A percentile compares a stretch with the other conserved stretches of the same genome.
Evolutionary conservation across 108 stramenopile genomes (phyloP).

Genomic region (Nannochloropsis salina): DNA sequence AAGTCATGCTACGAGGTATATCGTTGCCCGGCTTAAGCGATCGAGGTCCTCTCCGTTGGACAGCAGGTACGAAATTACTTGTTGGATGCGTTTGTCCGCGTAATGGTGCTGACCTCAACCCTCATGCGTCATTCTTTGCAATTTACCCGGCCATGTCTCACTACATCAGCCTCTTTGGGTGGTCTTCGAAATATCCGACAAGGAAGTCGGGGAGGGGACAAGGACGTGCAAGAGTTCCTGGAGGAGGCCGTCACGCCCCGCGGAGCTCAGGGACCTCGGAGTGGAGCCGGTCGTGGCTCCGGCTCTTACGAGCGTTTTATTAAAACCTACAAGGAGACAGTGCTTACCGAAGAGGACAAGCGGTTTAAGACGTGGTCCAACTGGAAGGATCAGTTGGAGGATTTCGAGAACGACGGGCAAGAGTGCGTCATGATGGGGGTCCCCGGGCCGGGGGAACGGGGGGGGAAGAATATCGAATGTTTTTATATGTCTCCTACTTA

Average conservation of each 20-base stretch:
- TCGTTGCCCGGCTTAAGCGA: neutral
- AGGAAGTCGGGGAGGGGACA: neutral
- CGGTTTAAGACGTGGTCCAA: neutral
- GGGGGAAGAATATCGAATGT: too few species aligned
- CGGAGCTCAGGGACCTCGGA: neutral
- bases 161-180: neutral
- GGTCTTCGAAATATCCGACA: neutral
- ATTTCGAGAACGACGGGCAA: neutral
- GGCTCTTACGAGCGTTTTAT: neutral
- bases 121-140: neutral
- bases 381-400: neutral
- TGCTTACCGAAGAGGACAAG: neutral
- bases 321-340: neutral
- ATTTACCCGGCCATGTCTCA: neutral
- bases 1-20: neutral
- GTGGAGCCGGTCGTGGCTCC: neutral
- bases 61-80: neutral
- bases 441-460: too few species aligned
- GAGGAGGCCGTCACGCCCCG: neutral
- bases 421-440: neutral
- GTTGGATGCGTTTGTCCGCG: neutral
- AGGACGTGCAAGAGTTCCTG: neutral
- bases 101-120: neutral
- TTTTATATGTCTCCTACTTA: too few species aligned
- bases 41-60: neutral